A percentile compares a stretch with the other conserved stretches of the same genome.
These are phyloP conservation scores for Phytophthora idaei DNA, from an alignment of 352 stramenopile species.

Conservation along the genomic window DNA sequence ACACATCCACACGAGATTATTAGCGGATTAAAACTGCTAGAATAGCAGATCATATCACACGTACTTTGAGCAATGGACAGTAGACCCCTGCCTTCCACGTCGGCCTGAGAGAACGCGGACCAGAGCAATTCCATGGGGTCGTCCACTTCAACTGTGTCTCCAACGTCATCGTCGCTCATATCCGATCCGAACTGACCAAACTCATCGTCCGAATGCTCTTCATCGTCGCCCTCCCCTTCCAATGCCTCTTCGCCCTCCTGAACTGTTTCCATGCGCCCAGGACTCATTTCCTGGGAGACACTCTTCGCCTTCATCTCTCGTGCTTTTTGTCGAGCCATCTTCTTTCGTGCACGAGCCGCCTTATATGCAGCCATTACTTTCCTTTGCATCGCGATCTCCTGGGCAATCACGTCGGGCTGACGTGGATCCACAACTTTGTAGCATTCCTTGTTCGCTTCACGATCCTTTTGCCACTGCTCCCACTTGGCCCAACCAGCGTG, in stretches of 20 bases:
- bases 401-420: constrained; percentile 50
- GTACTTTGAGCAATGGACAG: constrained; percentile 63
- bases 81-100: constrained; percentile 40
- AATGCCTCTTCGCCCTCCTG: constrained; percentile 53
- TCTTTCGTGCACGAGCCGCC: constrained; percentile 60
- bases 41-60: constrained; percentile 7
- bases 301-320: constrained; percentile 51
- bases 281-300: constrained; percentile 12
- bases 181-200: constrained; percentile 57
- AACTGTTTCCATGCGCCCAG: constrained; percentile 67
- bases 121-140: constrained; percentile 70
- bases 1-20: constrained; percentile 4
- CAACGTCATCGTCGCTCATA: constrained; percentile 49
- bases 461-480: constrained; percentile 53
- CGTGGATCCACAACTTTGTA: constrained; percentile 72
- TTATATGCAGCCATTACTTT: constrained; percentile 77
- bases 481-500: constrained; percentile 44
- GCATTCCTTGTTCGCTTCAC: constrained; percentile 67
- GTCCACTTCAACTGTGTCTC: constrained; percentile 55
- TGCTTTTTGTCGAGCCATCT: constrained; percentile 61
- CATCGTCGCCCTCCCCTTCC: constrained; percentile 33
- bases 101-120: constrained; percentile 63
- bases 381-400: constrained; percentile 61
- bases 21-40: not conserved
- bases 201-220: constrained; percentile 49